phyloP scores from a whole-genome alignment of 768 basidiomycete genomes.

The Russula emetica region DNA sequence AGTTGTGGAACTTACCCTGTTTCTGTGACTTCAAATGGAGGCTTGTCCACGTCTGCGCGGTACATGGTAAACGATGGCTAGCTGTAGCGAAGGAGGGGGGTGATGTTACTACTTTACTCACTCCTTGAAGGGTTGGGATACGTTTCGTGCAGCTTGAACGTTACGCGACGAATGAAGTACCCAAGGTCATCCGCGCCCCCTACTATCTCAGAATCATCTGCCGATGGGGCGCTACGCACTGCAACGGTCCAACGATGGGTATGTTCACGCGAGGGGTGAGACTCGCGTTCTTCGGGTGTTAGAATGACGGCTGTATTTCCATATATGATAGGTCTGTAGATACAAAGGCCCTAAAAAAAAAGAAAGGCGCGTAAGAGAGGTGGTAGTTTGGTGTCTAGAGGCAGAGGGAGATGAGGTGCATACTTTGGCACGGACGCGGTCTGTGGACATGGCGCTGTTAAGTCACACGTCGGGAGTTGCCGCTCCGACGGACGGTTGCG shows the following conservation, averaged over 20 bases:
- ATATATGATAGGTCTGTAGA: constrained; percentile 90
- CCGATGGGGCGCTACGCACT: constrained; percentile 80
- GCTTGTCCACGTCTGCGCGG: constrained; percentile 74
- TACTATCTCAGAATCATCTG: constrained; percentile 66
- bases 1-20: constrained; percentile 61
- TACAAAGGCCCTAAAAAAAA: constrained; percentile 65
- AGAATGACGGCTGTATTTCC: constrained; percentile 88
- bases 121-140: constrained; percentile 88
- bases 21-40: constrained; percentile 93
- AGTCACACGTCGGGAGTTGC: constrained; percentile 2
- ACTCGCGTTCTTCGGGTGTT: constrained; percentile 63
- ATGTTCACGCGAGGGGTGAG: constrained; percentile 59
- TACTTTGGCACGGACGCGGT: constrained; percentile 78
- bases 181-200: constrained; percentile 88
- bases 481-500: not conserved
- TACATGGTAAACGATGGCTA: not conserved
- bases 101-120: constrained; percentile 45
- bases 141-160: constrained; percentile 97
- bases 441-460: constrained; percentile 42
- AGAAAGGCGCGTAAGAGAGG: not conserved
- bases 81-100: not conserved
- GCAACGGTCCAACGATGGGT: constrained; percentile 98
- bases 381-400: constrained; percentile 6
- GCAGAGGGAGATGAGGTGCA: constrained; percentile 29
- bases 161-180: constrained; percentile 92